These are phyloP conservation scores for Mycena venus DNA, from an alignment of 768 basidiomycete genomes.

Conservation along the genomic window DNA sequence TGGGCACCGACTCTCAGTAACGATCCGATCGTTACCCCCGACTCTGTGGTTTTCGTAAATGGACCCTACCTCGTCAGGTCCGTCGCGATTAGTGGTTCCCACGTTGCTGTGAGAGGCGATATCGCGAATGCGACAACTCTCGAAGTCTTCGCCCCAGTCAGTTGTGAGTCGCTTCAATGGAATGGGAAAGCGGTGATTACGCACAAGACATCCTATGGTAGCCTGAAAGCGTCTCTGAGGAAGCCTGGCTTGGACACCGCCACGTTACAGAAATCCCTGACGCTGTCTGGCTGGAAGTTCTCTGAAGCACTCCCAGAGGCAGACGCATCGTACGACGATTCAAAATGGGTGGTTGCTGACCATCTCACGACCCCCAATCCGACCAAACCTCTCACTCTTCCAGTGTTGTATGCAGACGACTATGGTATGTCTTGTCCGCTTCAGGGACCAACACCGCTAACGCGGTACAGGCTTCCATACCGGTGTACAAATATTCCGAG, in stretches of 20 bases:
- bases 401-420: conserved; percentile 29
- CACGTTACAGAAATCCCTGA: conserved; percentile 31
- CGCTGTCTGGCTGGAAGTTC: conserved; percentile 62
- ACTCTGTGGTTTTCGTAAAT: conserved; percentile 59
- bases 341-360: conserved; percentile 62
- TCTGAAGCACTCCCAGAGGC: conserved; percentile 68
- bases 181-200: conserved; percentile 56
- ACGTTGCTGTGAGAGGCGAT: conserved; percentile 65
- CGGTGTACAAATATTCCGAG: conserved; percentile 33
- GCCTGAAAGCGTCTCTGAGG: conserved; percentile 51
- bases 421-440: conserved; percentile 10
- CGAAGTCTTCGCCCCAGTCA: conserved; percentile 60
- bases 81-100: conserved; percentile 46
- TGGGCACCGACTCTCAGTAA: conserved; percentile 64
- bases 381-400: conserved; percentile 8
- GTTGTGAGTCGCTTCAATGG: conserved; percentile 58
- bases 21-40: conserved; percentile 60
- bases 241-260: conserved; percentile 32
- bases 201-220: conserved; percentile 40
- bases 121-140: conserved; percentile 58
- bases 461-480: conserved; percentile 14
- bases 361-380: conserved; percentile 52
- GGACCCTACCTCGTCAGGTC: conserved; percentile 58
- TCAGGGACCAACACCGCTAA: neutral
- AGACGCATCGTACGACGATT: conserved; percentile 57